Evolutionary conservation across 495 filamentous ascomycete genomes (phyloP), one percentile per base, ranked within the genome.

Genomic region (Lophium mytilinum): DNA sequence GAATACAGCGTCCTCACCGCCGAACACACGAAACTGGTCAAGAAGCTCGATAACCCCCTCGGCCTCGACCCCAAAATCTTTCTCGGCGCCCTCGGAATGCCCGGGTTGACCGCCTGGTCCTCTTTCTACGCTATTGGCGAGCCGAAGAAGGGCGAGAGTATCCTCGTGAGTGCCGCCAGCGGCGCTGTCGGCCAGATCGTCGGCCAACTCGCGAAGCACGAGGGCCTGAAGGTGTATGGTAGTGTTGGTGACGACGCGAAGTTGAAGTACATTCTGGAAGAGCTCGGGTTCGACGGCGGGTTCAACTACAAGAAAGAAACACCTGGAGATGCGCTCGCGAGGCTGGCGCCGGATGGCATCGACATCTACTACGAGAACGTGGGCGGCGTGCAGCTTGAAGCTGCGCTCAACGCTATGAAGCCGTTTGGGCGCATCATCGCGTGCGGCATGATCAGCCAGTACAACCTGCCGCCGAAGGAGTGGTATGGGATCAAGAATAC

Each of bases 361-460:
- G 89, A 96, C 66, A 95, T 97, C 68, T 96, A 96, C 74, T 97
- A 85, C 63, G 91, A 97, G 70, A 96, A 95, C 60, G 91, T 97
- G 17, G 91, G 91, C 8, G 91, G 90, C 8, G 89, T 92, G 74
- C 85, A 89, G 61, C 75, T 96, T 37, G 86, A 90, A 59, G 90
- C 89, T 19, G 71, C 71, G 80, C 65, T 97, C 9, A 75, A 80
- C 10, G 75, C 74, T 30, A 73, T 94, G 72, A 95, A 89, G 47
- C 54, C 73, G 33, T 82, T 72, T 57, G 92, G 89, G 0, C 77
- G 92, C 21, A 82, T 95, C 37, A 71, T 83, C 37, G 77, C 78
- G 18, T 85, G 83, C 63, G 83, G 83, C 55, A 73, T 86, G 76
- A 83, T 94, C 69, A 87, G 86, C 1, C 80, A 88, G 57, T 96